Base-by-base conservation (phyloP, 305 asterid species). In the Caryopteris hybrid region DNA sequence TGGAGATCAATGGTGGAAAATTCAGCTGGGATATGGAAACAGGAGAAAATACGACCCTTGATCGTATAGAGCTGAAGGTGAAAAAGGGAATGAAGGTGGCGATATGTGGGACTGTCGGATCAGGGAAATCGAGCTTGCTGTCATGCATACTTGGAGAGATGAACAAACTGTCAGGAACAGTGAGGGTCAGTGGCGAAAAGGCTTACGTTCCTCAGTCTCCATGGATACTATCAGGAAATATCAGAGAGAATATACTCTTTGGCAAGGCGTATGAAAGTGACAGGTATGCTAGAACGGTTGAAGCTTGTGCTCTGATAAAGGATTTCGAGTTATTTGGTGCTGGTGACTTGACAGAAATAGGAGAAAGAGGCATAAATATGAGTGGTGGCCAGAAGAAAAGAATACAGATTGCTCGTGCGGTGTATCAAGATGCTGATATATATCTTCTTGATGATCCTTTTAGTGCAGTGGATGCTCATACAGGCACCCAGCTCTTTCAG, bases 381-480 rank as follows among this genome's bases (percentile, higher is more conserved):
- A 94, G 99, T 31, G 98, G 99, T 0, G 99, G 99, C 23, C 99
- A 94, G 76, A 94, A 94, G 82, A 98, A 94, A 73, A 78, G 99
- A 66, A 94, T 94, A 75, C 99, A 94, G 68, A 88, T 94, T 58
- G 99, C 99, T 3, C 95, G 99, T 27, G 96, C 99, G 5, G 98
- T 83, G 20, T 94, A 94, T 75, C 97, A 91, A 74, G 97, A 94
- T 72, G 95, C 99, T 45, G 98, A 91, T 54, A 88, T 94, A 22
- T 94, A 94, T 81, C 97, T 94, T 57, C 92, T 94, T 2, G 99
- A 94, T 64, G 99, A 94, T 72, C 99, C 98, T 67, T 94, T 94
- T 68, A 94, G 99, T 50, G 96, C 97, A 25, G 97, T 94, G 51
- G 99, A 94, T 81, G 98, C 99, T 73, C 99, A 94, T 64, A 91